Percentiles rank a stretch among this genome's conserved stretches.
Conservation (phyloP, 805 yeast species). For the Brettanomyces bruxellensis region DNA sequence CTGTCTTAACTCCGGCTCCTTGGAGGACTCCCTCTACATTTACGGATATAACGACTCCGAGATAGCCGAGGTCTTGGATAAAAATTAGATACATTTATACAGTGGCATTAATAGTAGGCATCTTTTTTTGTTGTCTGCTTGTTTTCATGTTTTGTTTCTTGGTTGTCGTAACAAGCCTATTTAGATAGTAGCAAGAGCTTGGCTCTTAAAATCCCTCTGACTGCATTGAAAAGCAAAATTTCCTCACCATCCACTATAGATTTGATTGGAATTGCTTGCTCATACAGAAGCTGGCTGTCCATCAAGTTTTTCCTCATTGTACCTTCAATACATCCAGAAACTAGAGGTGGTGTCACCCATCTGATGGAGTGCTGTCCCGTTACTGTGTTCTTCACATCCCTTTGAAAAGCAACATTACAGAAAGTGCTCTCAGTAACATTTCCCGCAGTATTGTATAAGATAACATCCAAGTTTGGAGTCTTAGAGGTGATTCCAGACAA, state of each 20-base stretch:
- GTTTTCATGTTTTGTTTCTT: too few relatives aligned
- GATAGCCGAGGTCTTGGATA: slow-evolving; percentile 22
- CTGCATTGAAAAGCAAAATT: slow-evolving; percentile 69
- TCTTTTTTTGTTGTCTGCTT: neutral
- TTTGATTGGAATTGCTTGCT: slow-evolving; percentile 26
- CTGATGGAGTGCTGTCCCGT: slow-evolving; percentile 25
- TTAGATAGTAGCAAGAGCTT: slow-evolving; percentile 8
- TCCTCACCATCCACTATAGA: slow-evolving; percentile 58
- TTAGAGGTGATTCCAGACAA: slow-evolving; percentile 23
- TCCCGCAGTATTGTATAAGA: slow-evolving; percentile 51
- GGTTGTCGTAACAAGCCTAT: too few relatives aligned
- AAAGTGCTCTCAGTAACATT: slow-evolving; percentile 76
- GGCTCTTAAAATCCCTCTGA: slow-evolving; percentile 71
- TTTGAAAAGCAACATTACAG: slow-evolving; percentile 63
- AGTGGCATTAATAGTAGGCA: neutral
- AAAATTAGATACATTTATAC: neutral
- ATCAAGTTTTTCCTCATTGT: slow-evolving; percentile 61
- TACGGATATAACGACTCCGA: slow-evolving; percentile 63
- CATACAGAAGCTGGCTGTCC: slow-evolving; percentile 16
- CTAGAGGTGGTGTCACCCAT: slow-evolving; percentile 79
- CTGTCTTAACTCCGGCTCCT: slow-evolving; percentile 62
- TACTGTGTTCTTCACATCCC: slow-evolving; percentile 22
- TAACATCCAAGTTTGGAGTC: slow-evolving; percentile 45
- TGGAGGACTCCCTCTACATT: slow-evolving; percentile 71
- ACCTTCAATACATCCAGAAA: slow-evolving; percentile 80